Percentiles rank a stretch among this genome's conserved stretches.
These are phyloP conservation scores for Thozetella sp. DNA, from an alignment of 495 filamentous ascomycete species.

Conservation along the genomic window DNA sequence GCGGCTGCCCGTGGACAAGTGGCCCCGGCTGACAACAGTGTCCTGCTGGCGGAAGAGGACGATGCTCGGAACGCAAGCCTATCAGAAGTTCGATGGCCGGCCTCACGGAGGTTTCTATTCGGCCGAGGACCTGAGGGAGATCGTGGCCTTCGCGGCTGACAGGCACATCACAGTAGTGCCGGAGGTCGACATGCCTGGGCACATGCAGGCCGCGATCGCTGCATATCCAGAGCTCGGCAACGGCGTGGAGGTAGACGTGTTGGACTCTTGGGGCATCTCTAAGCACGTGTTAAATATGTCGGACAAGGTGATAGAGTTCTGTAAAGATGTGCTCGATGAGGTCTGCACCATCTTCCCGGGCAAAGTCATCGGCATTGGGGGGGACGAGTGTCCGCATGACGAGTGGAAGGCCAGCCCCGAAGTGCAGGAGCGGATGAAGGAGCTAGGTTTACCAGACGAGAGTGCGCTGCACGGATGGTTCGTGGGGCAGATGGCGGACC, in stretches of 20 bases:
- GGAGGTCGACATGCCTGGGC: not conserved
- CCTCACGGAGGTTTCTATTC: not conserved
- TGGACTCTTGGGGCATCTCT: not conserved
- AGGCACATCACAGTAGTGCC: conserved; percentile 1
- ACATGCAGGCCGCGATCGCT: not conserved
- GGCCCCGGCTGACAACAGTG: not conserved
- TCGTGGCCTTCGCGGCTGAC: not conserved
- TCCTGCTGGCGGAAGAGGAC: conserved; percentile 1
- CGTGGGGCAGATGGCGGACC: conserved; percentile 1
- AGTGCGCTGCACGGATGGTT: conserved; percentile 2
- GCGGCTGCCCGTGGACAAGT: not conserved
- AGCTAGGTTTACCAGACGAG: not conserved
- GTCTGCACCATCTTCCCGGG: not conserved
- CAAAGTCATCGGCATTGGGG: not conserved
- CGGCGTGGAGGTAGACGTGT: not conserved
- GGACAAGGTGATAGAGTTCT: not conserved
- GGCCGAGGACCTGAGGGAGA: not conserved
- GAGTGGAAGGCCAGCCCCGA: not conserved
- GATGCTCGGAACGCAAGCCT: not conserved
- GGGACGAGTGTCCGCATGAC: conserved; percentile 1
- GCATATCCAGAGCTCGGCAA: not conserved
- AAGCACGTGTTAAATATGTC: not conserved
- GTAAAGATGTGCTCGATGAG: not conserved
- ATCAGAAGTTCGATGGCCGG: not conserved
- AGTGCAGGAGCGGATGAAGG: not conserved